Base-by-base conservation (phyloP, 2,329 filamentous ascomycete genomes). In the Penicillium sp. region DNA sequence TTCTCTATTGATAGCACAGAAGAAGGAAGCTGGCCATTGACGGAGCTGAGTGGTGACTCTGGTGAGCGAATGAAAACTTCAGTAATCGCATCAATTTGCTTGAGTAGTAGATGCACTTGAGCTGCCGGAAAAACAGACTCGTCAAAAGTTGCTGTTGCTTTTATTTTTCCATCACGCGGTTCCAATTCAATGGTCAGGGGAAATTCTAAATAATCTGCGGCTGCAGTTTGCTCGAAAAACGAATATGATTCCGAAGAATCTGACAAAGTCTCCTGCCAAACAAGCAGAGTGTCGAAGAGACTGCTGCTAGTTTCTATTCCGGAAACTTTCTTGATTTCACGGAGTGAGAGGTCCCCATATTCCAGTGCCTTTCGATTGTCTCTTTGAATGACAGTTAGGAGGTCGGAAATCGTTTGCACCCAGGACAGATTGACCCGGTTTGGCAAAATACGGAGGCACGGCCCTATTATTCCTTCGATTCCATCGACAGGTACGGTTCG, bases 281-380 rank as follows among this genome's bases (percentile, higher is more conserved):
- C 86, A 64, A 96, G 87, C 0, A 96, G 75, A 0, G 86, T 81
- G 62, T 96, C 89, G 63, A 93, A 96, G 0, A 96, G 71, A 1
- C 74, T 72, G 6, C 56, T 51, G 40, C 83, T 79, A 0, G 80
- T 76, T 0, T 83, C 77, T 26, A 79, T 73, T 0, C 79, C 81
- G 3, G 80, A 82, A 1, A 81, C 71, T 62, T 81, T 83, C 64
- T 84, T 87, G 61, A 96, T 89, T 1, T 91, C 84, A 0, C 83
- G 75, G 2, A 95, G 77, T 0, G 90, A 80, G 5, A 91, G 65
- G 1, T 76, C 75, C 21, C 81, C 82, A 66, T 93, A 79, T 16
- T 83, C 78, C 52, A 96, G 78, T 55, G 85, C 79, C 3, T 81
- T 78, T 33, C 87, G 81, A 61, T 90, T 93, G 5, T 79, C 78